Conservation (phyloP, 441 rosid genomes). For the Croton setiger region DNA sequence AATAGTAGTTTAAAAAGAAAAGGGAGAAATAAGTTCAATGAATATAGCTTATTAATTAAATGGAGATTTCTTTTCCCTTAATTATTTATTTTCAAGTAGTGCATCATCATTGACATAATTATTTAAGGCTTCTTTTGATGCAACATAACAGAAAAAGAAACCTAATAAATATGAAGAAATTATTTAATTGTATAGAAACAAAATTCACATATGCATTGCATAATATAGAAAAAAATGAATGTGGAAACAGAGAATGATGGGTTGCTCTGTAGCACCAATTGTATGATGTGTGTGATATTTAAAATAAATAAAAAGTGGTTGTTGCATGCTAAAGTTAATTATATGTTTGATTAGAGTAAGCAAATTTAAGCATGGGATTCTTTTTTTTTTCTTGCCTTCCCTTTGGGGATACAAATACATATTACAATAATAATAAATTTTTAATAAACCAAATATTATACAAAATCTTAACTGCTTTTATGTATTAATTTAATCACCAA, state of each 20-base stretch:
- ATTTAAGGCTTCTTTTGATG: not conserved
- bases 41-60: no score
- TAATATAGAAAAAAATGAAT: constrained; percentile 2
- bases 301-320: constrained; percentile 5
- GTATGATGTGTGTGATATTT: not conserved
- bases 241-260: constrained; percentile 5
- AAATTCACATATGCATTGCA: constrained; percentile 16
- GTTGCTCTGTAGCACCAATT: not conserved
- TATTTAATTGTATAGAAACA: constrained; percentile 2
- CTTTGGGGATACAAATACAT: not conserved
- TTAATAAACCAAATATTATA: no score
- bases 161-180: constrained; percentile 5
- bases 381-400: constrained; percentile 11
- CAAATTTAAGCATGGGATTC: constrained; percentile 11
- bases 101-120: not conserved
- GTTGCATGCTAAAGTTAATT: constrained; percentile 7
- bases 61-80: not conserved
- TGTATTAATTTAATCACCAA: no score
- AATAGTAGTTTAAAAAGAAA: no score
- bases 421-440: not conserved
- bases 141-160: not conserved
- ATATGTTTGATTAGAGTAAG: constrained; percentile 10
- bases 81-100: not conserved
- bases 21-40: not conserved
- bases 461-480: not conserved